Percentiles rank a stretch among this genome's conserved stretches.
Conservation (phyloP, 129 eudicot species). For the Gnaphalium uliginosum region DNA sequence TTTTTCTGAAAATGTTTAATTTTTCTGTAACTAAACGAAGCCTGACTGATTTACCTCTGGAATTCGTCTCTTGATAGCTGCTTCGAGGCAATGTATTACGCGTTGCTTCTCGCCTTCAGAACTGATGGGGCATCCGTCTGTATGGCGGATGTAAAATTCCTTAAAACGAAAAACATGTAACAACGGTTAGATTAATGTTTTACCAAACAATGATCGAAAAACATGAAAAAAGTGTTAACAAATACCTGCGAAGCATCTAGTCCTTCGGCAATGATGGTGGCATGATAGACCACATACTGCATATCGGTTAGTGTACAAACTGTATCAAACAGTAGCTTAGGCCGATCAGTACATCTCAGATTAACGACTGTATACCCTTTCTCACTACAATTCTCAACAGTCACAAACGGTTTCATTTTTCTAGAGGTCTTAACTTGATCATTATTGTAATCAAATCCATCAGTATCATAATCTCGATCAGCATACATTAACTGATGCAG, state of each 20-base stretch:
- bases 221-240: not conserved
- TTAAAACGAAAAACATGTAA: constrained; percentile 19
- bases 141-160: constrained; percentile 87
- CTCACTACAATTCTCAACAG: constrained; percentile 62
- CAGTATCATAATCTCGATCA: constrained; percentile 71
- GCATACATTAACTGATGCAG: constrained; percentile 90
- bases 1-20: too few relatives aligned
- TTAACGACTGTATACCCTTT: constrained; percentile 77
- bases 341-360: constrained; percentile 65
- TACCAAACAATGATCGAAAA: not conserved
- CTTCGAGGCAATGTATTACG: constrained; percentile 70
- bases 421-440: not conserved
- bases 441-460: constrained; percentile 14
- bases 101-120: constrained; percentile 92
- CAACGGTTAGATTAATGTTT: not conserved
- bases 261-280: constrained; percentile 66
- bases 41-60: constrained; percentile 45
- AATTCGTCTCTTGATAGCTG: constrained; percentile 68
- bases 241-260: constrained; percentile 74
- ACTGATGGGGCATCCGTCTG: constrained; percentile 73
- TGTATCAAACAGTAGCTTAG: constrained; percentile 80
- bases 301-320: constrained; percentile 89
- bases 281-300: constrained; percentile 89
- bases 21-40: not conserved
- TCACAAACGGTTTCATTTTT: constrained; percentile 50